These are phyloP conservation scores for Aegle marmelos DNA, from an alignment of 345 rosid genomes.

Conservation along the genomic window DNA sequence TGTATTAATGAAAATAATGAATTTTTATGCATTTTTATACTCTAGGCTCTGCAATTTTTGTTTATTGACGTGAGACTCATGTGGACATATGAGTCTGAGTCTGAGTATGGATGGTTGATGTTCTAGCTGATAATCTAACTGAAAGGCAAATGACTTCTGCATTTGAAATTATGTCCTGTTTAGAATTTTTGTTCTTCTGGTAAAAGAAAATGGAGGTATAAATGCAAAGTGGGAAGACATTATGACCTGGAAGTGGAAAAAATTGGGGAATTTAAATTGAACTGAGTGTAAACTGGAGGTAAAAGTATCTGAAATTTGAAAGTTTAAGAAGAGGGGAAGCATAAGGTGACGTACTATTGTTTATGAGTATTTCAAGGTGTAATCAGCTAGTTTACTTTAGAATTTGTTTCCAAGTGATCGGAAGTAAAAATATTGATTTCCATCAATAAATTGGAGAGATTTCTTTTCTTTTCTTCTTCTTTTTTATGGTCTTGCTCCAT, in stretches of 20 bases:
- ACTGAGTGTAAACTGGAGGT: background rate
- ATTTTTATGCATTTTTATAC: background rate
- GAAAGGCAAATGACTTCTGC: background rate
- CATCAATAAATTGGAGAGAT: background rate
- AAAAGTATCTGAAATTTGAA: background rate
- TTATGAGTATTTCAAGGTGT: background rate
- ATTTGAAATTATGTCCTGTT: background rate
- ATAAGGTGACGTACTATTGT: background rate
- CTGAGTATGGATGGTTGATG: background rate
- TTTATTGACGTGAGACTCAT: background rate
- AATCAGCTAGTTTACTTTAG: background rate
- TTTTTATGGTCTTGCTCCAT: background rate
- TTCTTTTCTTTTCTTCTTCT: background rate
- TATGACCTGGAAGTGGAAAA: background rate
- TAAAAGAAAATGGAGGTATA: background rate
- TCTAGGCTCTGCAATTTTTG: background rate
- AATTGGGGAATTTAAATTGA: background rate
- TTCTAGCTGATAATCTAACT: background rate
- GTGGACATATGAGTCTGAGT: background rate
- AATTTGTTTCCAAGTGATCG: background rate
- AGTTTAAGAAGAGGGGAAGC: background rate
- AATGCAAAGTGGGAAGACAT: background rate
- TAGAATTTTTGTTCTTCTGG: background rate
- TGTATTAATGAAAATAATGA: background rate
- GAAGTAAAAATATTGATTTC: background rate